A percentile compares a stretch with the other conserved stretches of the same genome.
phyloP scores from a whole-genome alignment of 305 asterid genomes.

The Fraxinus platypoda region DNA sequence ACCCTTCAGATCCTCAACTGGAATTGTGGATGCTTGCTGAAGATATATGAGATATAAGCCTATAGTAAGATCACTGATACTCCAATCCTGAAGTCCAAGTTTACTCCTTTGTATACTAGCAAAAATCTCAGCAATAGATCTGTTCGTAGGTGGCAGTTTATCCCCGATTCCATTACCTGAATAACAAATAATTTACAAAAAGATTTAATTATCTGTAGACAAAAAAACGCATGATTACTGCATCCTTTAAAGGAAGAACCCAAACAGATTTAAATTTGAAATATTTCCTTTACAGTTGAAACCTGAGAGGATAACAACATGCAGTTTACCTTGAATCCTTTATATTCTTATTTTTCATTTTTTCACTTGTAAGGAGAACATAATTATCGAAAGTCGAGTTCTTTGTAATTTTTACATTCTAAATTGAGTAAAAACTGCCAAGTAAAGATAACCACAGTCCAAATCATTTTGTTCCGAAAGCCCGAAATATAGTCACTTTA shows the following conservation, averaged over 20 bases:
- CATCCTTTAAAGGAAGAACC: neutral
- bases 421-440: neutral
- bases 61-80: constrained; percentile 52
- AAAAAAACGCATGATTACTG: neutral
- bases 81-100: constrained; percentile 55
- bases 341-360: neutral
- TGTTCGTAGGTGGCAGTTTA: constrained; percentile 39
- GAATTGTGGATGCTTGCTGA: constrained; percentile 43
- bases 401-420: neutral
- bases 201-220: neutral
- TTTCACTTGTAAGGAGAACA: neutral
- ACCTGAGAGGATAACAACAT: neutral
- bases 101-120: constrained; percentile 50
- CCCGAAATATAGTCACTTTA: neutral
- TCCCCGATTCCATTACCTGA: constrained; percentile 38
- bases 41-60: constrained; percentile 51
- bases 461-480: neutral
- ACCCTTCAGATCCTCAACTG: constrained; percentile 41
- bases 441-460: neutral
- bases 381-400: neutral
- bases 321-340: neutral
- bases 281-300: neutral
- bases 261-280: neutral
- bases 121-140: constrained; percentile 44
- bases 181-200: constrained; percentile 1